Evolutionary conservation across 164 flowering plant genomes (phyloP).

Genomic region (Magnolia changhungtana): DNA sequence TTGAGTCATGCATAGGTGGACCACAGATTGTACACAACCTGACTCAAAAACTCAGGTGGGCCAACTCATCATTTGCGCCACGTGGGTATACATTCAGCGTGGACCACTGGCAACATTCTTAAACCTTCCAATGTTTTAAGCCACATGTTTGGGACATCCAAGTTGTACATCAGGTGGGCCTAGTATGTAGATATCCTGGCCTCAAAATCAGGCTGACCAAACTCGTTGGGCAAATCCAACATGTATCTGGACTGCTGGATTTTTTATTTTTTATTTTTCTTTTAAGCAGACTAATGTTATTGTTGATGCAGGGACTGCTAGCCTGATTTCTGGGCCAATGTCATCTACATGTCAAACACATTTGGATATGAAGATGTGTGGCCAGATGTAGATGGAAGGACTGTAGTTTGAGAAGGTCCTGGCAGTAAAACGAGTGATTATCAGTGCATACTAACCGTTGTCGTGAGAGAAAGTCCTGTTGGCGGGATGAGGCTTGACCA

Average conservation of each 20-base stretch:
- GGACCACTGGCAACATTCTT: not conserved
- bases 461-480: constrained; percentile 46
- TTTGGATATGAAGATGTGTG: not conserved
- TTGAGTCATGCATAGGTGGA: not conserved
- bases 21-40: not conserved
- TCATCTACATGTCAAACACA: not conserved
- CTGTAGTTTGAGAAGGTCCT: not conserved
- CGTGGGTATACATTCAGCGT: not conserved
- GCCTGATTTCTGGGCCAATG: not conserved
- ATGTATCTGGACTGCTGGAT: not conserved
- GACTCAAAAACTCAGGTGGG: not conserved
- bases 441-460: constrained; percentile 53
- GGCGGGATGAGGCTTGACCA: constrained; percentile 74
- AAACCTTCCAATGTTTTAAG: not conserved
- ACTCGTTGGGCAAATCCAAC: too few relatives aligned
- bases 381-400: not conserved
- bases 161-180: too few relatives aligned
- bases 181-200: too few relatives aligned
- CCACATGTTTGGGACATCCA: not conserved
- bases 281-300: not conserved
- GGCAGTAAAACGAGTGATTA: not conserved
- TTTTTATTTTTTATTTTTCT: not conserved
- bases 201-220: too few relatives aligned
- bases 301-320: not conserved
- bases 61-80: not conserved